Conservation (phyloP, 2,329 filamentous ascomycete genomes). For the Gaeumannomyces tritici region DNA sequence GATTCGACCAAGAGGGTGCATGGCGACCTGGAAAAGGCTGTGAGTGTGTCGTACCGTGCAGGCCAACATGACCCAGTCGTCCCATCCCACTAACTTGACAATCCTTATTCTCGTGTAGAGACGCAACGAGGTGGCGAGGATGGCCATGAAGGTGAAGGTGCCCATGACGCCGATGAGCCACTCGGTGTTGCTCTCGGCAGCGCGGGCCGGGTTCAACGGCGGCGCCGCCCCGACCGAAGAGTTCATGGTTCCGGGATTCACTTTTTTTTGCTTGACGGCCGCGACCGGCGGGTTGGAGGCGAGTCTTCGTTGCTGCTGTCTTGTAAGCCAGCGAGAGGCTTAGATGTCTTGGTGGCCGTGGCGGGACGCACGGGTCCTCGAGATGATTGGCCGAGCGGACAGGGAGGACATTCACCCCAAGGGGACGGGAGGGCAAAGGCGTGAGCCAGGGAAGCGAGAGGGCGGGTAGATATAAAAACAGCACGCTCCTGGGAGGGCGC, state of each 20-base stretch:
- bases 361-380: not conserved
- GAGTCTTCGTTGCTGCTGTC: not conserved
- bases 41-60: not conserved
- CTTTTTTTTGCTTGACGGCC: too few species aligned
- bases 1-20: too few species aligned
- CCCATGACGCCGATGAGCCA: not conserved
- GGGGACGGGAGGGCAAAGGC: too few species aligned
- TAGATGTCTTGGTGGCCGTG: not conserved
- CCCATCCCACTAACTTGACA: not conserved
- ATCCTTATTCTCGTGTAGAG: not conserved
- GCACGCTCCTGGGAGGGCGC: too few species aligned
- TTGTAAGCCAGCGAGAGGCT: not conserved
- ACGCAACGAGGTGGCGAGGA: not conserved
- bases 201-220: not conserved
- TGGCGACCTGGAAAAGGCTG: too few species aligned
- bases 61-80: not conserved
- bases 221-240: not conserved
- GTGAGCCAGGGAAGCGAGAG: not conserved
- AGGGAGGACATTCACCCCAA: too few species aligned
- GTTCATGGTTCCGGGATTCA: not conserved
- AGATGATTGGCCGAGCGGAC: too few species aligned
- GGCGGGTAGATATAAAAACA: not conserved
- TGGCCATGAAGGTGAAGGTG: not conserved
- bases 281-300: too few species aligned
- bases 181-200: conserved; percentile 1